phyloP scores from a whole-genome alignment of 1,284 basidiomycete species.

The Porogramme epimiltina region DNA sequence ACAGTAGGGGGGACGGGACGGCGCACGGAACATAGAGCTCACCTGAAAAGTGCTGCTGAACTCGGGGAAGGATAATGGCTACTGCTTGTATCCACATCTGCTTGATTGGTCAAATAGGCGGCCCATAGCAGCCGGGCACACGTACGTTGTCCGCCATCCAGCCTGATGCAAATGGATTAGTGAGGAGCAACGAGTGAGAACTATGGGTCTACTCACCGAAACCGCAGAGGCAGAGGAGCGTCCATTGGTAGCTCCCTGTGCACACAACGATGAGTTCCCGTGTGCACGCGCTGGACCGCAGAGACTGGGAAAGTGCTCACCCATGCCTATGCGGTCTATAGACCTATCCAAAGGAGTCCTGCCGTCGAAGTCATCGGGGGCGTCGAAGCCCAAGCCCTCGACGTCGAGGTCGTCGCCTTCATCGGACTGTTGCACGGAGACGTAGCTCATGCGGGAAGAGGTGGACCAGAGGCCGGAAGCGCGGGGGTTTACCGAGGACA shows the following conservation, averaged over 20 bases:
- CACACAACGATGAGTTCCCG: background rate
- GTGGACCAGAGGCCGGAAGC: conserved; percentile 48
- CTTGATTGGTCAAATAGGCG: conserved; percentile 34
- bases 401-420: conserved; percentile 22
- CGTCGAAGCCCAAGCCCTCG: conserved; percentile 27
- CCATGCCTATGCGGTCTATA: conserved; percentile 90
- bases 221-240: conserved; percentile 79
- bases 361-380: conserved; percentile 43
- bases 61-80: conserved; percentile 90
- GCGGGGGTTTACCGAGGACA: conserved; percentile 42
- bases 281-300: background rate
- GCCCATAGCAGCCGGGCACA: conserved; percentile 12
- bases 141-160: conserved; percentile 87
- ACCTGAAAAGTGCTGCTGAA: conserved; percentile 86
- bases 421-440: conserved; percentile 21
- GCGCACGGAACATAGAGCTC: conserved; percentile 24
- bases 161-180: conserved; percentile 41
- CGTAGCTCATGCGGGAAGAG: conserved; percentile 27
- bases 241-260: conserved; percentile 80
- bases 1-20: background rate
- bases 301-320: conserved; percentile 38
- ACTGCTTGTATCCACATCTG: conserved; percentile 90
- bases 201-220: conserved; percentile 61
- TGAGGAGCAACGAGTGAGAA: background rate
- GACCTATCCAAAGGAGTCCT: conserved; percentile 82